These are phyloP conservation scores for Cyamopsis tetragonoloba DNA, from an alignment of 306 rosid species.

Conservation along the genomic window DNA sequence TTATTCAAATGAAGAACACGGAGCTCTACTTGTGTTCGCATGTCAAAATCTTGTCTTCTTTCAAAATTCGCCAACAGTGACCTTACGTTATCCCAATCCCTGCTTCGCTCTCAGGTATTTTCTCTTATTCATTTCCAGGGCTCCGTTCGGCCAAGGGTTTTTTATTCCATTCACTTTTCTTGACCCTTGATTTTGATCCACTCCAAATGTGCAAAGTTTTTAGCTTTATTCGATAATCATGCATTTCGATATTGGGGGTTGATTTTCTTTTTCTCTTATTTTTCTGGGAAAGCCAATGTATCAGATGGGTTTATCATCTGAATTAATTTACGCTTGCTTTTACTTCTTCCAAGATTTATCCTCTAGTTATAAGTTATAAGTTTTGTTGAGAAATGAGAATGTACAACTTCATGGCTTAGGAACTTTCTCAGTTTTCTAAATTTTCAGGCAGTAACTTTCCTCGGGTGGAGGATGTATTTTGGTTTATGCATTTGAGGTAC, in stretches of 20 bases:
- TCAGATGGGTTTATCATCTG: not conserved
- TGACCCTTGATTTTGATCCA: not conserved
- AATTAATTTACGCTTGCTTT: not conserved
- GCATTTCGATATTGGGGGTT: not conserved
- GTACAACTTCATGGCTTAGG: not conserved
- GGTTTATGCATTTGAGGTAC: conserved; percentile 12
- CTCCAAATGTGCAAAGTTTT: not conserved
- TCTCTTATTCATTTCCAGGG: not conserved
- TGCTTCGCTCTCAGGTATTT: conserved; percentile 3
- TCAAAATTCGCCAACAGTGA: conserved; percentile 2
- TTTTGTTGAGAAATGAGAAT: not conserved
- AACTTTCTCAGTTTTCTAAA: conserved; percentile 12
- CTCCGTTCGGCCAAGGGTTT: not conserved
- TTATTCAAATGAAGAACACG: not conserved
- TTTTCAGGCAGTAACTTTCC: conserved; percentile 11
- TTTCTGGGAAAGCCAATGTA: not conserved
- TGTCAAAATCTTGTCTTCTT: not conserved
- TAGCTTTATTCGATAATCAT: not conserved
- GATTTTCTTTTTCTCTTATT: not conserved
- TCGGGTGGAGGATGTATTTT: not conserved
- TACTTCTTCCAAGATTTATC: not conserved
- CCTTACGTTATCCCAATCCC: not conserved
- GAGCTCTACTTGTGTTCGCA: not conserved
- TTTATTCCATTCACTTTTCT: not conserved
- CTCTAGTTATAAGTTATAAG: too few species aligned